Evolutionary conservation across 805 yeast species (phyloP), one percentile per base, ranked within the genome.

Genomic region (Isabelozyma heimii): DNA sequence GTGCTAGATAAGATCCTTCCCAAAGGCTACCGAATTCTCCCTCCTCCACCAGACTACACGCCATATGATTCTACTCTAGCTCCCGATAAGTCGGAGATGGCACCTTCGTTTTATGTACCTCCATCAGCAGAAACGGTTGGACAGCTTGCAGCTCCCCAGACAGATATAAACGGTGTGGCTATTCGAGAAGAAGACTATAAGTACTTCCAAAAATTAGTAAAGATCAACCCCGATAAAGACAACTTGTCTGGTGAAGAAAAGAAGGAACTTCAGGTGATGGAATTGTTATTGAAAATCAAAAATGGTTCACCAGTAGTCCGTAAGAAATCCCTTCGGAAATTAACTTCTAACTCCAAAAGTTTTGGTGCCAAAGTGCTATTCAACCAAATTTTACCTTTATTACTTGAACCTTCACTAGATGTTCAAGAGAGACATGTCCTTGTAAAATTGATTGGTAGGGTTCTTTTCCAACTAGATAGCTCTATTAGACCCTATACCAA

Each of bases 341-440:
- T 91, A 20, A 79, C 87, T 1, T 89, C 83, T 43, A 77, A 77
- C 51, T 85, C 94, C 0, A 67, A 74, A 7, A 70, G 67, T 12
- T 81, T 84, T 56, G 97, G 97, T 0, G 85, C 97, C 0, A 77
- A 81, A 43, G 60, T 82, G 0, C 63, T 91, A 13, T 85, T 91
- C 57, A 79, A 82, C 48, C 84, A 82, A 51, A 74, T 89, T n/a
- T 69, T 91, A 13, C 96, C 97, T 0, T 66, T 92, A 24, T 67
- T 91, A 40, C 69, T 86, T 61, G 97, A 89, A 52, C 82, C 82
- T 38, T 65, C 80, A 3, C 66, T 91, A 26, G 92, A 85, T 54
- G 94, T 88, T 43, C 87, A 83, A 54, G 97, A 92, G 63, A 77
- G 96, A 14, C 95, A 89, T 68, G 63, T 90, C 10, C 70, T 92